Conservation (phyloP, 2,329 filamentous ascomycete genomes). For the Stagonosporopsis chrysanthemi region DNA sequence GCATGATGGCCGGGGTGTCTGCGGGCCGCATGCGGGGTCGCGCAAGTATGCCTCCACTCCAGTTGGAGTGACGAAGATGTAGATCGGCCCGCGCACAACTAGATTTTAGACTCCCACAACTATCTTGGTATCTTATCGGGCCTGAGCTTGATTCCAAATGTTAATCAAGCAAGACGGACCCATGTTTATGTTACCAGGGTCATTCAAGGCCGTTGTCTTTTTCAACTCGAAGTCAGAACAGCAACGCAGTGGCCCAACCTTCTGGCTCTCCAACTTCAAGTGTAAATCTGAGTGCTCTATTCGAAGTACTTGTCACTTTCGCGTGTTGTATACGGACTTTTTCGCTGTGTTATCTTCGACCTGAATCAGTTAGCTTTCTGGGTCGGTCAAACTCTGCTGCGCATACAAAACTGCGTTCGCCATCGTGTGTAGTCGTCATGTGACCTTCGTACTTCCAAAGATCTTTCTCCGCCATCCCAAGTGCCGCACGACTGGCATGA, state of each 20-base stretch:
- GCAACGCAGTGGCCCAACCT: no score
- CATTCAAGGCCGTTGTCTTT: no score
- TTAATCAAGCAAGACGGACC: no score
- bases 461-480: background rate
- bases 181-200: no score
- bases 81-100: background rate
- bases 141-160: no score
- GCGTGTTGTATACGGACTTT: conserved; percentile 9
- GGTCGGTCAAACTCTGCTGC: no score
- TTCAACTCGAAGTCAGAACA: no score
- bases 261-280: no score
- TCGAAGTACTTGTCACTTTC: background rate
- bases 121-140: no score
- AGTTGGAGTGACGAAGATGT: background rate
- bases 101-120: no score
- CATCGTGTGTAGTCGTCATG: conserved; percentile 8
- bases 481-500: background rate
- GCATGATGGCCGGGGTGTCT: background rate
- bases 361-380: background rate
- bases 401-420: conserved; percentile 28
- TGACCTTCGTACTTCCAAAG: conserved; percentile 24
- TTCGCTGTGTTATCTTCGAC: background rate
- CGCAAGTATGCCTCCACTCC: background rate
- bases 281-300: no score
- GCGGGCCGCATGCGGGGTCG: background rate